A percentile compares a stretch with the other conserved stretches of the same genome.
These are phyloP conservation scores for Xylaria polymorpha DNA, from an alignment of 2,329 filamentous ascomycete species.

Conservation along the genomic window DNA sequence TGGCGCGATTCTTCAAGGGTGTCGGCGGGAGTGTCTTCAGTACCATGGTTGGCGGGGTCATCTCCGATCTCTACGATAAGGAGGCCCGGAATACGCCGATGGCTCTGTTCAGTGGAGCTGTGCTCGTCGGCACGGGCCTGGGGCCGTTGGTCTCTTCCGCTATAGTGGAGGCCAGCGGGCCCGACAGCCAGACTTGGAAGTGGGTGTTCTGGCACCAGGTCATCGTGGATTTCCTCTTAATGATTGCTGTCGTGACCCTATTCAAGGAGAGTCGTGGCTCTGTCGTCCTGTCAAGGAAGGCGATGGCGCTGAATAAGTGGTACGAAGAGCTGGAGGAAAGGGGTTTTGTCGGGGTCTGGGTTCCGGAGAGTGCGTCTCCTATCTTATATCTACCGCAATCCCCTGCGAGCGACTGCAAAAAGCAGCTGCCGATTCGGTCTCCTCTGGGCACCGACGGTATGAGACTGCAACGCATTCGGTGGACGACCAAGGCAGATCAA, in stretches of 20 bases:
- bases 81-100: constrained; percentile 87
- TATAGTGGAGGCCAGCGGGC: constrained; percentile 70
- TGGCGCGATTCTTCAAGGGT: constrained; percentile 80
- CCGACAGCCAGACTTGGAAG: constrained; percentile 67
- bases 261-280: constrained; percentile 87
- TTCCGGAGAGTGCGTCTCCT: constrained; percentile 39
- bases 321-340: constrained; percentile 77
- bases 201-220: constrained; percentile 92
- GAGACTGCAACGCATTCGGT: constrained; percentile 71
- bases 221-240: constrained; percentile 73
- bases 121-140: constrained; percentile 81
- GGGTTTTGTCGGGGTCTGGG: constrained; percentile 66
- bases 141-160: constrained; percentile 79
- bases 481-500: constrained; percentile 83
- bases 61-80: constrained; percentile 85
- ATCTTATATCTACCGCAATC: constrained; percentile 17
- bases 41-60: constrained; percentile 91
- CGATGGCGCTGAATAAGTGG: constrained; percentile 78
- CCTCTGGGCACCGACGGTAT: background rate
- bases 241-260: constrained; percentile 72
- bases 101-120: constrained; percentile 85
- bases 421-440: constrained; percentile 12
- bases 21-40: constrained; percentile 83
- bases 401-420: constrained; percentile 34
- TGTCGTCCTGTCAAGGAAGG: constrained; percentile 82